A percentile compares a stretch with the other conserved stretches of the same genome.
Conservation (phyloP, 2,329 filamentous ascomycete genomes). For the Aureobasidium musti region DNA sequence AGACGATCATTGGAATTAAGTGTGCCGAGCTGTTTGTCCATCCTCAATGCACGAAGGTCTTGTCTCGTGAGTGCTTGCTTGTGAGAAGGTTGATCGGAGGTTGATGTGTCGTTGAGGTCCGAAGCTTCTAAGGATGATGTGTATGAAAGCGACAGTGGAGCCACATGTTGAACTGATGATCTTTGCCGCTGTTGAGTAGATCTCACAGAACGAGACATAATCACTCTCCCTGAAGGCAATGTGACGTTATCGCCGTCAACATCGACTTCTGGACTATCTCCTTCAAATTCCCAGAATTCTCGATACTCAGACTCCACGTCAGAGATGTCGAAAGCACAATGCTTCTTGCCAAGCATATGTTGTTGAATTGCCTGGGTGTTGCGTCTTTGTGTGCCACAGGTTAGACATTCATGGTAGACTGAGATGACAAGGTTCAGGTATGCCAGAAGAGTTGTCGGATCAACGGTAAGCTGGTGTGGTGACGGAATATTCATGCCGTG, state of each 20-base stretch:
- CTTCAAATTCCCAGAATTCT: constrained; percentile 86
- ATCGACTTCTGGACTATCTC: background rate
- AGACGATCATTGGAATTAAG: background rate
- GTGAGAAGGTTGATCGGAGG: background rate
- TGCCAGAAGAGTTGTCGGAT: constrained; percentile 77
- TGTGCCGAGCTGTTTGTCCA: background rate
- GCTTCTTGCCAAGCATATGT: constrained; percentile 94
- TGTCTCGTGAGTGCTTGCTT: constrained; percentile 15
- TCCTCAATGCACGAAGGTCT: background rate
- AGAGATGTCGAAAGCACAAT: constrained; percentile 89
- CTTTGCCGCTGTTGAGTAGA: background rate
- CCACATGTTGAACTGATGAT: too few relatives aligned
- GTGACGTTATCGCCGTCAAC: background rate
- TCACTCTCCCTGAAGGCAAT: background rate
- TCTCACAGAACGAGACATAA: background rate
- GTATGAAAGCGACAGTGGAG: background rate
- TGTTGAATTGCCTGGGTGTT: constrained; percentile 82
- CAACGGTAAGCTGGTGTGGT: constrained; percentile 70
- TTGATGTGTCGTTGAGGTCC: background rate
- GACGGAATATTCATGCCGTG: constrained; percentile 98
- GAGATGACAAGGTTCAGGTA: constrained; percentile 79
- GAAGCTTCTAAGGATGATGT: background rate
- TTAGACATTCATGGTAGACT: constrained; percentile 79
- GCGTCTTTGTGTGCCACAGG: constrained; percentile 79
- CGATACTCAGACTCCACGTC: constrained; percentile 91